phyloP scores from a whole-genome alignment of 352 stramenopile genomes.

The Phytopythium boreale region DNA sequence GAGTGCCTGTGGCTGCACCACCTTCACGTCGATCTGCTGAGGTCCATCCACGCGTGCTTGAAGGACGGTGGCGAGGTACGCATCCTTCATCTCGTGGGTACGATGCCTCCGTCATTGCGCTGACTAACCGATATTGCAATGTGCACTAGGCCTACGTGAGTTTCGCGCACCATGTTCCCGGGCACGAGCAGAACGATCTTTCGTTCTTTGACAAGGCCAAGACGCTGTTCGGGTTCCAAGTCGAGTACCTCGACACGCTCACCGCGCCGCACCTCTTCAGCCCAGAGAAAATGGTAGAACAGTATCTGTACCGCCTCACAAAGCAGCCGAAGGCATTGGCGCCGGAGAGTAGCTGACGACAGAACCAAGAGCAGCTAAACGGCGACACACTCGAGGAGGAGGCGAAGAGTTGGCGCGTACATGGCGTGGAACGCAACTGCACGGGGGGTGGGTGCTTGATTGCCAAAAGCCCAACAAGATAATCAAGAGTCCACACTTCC shows the following conservation, averaged over 20 bases:
- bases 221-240: conserved; percentile 26
- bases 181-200: conserved; percentile 43
- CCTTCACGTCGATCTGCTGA: conserved; percentile 38
- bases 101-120: neutral
- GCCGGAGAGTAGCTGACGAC: neutral
- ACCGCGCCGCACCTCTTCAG: conserved; percentile 42
- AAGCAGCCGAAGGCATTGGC: conserved; percentile 8
- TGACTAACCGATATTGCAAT: neutral
- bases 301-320: conserved; percentile 45
- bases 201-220: conserved; percentile 54
- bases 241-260: conserved; percentile 37
- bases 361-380: neutral
- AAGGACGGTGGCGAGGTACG: conserved; percentile 24
- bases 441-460: too few species aligned
- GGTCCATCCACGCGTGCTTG: conserved; percentile 39
- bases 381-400: neutral
- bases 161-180: conserved; percentile 51
- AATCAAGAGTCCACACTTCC: too few species aligned
- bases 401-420: neutral
- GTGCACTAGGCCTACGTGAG: conserved; percentile 33
- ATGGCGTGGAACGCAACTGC: too few species aligned
- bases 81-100: neutral
- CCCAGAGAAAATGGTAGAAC: conserved; percentile 30
- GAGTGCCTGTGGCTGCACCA: conserved; percentile 56
- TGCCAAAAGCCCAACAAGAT: too few species aligned